Conservation (phyloP, 768 basidiomycete genomes). For the Russula virescens region DNA sequence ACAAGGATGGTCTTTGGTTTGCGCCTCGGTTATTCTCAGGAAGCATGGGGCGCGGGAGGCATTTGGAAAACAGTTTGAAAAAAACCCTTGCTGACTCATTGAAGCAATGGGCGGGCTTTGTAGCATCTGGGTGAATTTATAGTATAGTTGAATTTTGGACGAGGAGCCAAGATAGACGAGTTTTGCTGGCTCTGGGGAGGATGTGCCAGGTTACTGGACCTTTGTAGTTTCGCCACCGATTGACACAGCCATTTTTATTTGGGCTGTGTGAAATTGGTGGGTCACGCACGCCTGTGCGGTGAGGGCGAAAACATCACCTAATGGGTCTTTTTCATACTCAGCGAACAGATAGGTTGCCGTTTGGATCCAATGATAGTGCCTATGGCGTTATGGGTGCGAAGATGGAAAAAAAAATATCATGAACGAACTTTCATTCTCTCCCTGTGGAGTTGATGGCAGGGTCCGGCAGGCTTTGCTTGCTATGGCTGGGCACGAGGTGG, state of each 20-base stretch:
- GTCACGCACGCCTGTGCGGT: background rate
- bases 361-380: background rate
- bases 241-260: constrained; percentile 7
- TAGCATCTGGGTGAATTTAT: background rate
- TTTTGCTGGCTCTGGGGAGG: background rate
- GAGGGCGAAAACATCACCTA: background rate
- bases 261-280: background rate
- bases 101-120: too few relatives aligned
- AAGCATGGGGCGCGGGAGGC: background rate
- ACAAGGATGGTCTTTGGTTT: background rate
- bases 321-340: constrained; percentile 14
- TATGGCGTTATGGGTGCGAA: background rate
- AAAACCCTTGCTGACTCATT: background rate
- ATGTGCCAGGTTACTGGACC: background rate
- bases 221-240: constrained; percentile 1
- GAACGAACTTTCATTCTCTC: background rate
- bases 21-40: background rate
- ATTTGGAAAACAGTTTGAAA: background rate
- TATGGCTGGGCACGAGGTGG: background rate
- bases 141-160: background rate
- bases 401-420: background rate
- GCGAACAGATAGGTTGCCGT: constrained; percentile 9
- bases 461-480: background rate
- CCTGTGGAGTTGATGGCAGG: background rate
- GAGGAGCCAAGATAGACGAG: background rate